phyloP scores from a whole-genome alignment of 768 basidiomycete genomes.

The Tulasnella sp. region DNA sequence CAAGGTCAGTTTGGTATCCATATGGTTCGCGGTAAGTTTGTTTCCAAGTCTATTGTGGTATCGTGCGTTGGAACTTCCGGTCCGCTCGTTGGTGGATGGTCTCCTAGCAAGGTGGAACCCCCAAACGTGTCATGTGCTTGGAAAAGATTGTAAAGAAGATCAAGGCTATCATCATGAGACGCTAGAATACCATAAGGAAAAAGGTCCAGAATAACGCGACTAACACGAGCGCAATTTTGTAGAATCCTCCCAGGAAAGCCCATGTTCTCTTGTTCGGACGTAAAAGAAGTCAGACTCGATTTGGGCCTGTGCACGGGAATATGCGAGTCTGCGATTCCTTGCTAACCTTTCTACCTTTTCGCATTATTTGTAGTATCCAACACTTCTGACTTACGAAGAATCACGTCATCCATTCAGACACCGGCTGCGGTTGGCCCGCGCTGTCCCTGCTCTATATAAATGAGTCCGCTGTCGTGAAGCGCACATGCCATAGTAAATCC shows the following conservation, averaged over 20 bases:
- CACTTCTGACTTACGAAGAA: conserved; percentile 16
- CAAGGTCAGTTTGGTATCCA: not conserved
- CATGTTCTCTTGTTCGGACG: conserved; percentile 42
- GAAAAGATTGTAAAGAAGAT: conserved; percentile 8
- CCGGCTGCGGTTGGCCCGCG: not conserved
- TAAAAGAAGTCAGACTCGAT: conserved; percentile 47
- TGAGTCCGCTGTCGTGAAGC: conserved; percentile 4
- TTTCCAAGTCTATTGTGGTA: not conserved
- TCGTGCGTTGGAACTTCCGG: not conserved
- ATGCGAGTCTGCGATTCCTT: conserved; percentile 34
- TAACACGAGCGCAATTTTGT: conserved; percentile 8
- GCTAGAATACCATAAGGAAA: not conserved
- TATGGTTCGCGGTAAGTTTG: not conserved
- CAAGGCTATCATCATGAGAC: conserved; percentile 27
- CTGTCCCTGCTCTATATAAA: conserved; percentile 3
- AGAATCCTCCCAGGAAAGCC: not conserved
- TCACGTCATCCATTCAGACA: conserved; percentile 19
- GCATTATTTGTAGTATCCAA: not conserved
- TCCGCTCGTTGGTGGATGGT: not conserved
- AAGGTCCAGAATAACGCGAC: conserved; percentile 12
- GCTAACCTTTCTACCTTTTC: conserved; percentile 18
- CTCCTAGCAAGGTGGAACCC: not conserved
- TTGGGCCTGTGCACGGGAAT: conserved; percentile 30
- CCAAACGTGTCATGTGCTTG: conserved; percentile 27
- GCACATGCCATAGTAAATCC: conserved; percentile 15